A percentile compares a stretch with the other conserved stretches of the same genome.
These are phyloP conservation scores for Calonectria pseudoreteaudii DNA, from an alignment of 2,329 filamentous ascomycete genomes.

Conservation along the genomic window DNA sequence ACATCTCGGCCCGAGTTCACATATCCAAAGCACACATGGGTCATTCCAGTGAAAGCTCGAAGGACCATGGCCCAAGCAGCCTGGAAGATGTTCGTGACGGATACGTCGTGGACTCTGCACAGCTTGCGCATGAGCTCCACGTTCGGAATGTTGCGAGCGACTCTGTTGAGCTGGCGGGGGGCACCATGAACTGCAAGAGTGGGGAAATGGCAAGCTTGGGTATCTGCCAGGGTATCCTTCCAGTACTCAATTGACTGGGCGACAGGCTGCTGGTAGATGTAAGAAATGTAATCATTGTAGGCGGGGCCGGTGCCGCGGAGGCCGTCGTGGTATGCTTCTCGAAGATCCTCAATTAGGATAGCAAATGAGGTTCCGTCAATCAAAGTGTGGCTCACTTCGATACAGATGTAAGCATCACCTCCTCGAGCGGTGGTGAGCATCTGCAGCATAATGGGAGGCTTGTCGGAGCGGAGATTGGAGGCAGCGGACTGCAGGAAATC, in stretches of 20 bases:
- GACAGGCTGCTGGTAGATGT: not conserved
- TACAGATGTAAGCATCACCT: conserved; percentile 27
- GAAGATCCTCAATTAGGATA: conserved; percentile 46
- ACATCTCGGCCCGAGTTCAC: conserved; percentile 66
- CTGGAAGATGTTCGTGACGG: conserved; percentile 62
- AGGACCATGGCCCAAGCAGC: conserved; percentile 64
- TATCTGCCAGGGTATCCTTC: not conserved
- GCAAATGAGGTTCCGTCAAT: conserved; percentile 45
- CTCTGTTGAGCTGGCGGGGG: not conserved
- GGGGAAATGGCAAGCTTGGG: not conserved
- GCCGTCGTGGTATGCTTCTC: conserved; percentile 37
- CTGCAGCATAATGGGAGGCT: not conserved
- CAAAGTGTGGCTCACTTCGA: conserved; percentile 50
- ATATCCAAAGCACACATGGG: conserved; percentile 65
- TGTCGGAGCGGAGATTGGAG: not conserved
- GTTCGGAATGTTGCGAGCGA: not conserved
- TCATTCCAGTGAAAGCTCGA: conserved; percentile 57
- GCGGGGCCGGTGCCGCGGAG: not conserved
- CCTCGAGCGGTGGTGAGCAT: not conserved
- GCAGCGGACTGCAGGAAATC: not conserved
- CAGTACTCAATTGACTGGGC: not conserved
- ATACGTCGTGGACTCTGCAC: conserved; percentile 48
- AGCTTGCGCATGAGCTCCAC: not conserved
- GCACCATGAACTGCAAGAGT: not conserved
- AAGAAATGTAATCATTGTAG: not conserved